Evolutionary conservation across 257 asterid genomes (phyloP).

Genomic region (Rauvolfia tetraphylla): DNA sequence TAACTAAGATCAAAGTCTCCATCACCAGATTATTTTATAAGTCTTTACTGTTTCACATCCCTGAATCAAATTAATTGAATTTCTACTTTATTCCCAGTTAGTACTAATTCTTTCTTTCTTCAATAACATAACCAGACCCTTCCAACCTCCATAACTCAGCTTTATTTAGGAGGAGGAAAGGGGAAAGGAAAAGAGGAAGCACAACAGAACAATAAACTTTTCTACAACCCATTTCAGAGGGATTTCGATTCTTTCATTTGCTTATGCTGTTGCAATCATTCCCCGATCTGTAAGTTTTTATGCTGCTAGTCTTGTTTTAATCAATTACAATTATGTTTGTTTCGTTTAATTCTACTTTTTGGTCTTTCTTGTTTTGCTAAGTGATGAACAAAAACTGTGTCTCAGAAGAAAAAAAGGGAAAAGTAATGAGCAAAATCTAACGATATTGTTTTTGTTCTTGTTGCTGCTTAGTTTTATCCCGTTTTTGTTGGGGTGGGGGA

Average conservation of each 20-base stretch:
- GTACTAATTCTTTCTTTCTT: not conserved
- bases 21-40: not conserved
- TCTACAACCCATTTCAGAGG: not conserved
- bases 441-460: not conserved
- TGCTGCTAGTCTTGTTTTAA: not conserved
- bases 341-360: not conserved
- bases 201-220: not conserved
- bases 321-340: not conserved
- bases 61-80: not conserved
- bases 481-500: not conserved
- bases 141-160: not conserved
- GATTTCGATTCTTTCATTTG: not conserved
- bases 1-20: not conserved
- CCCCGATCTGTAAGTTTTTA: slow-evolving; percentile 21
- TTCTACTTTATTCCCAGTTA: not conserved
- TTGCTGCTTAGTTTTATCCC: not conserved
- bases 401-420: too few relatives aligned
- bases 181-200: not conserved
- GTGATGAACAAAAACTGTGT: not conserved
- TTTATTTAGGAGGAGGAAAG: not conserved
- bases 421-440: too few relatives aligned
- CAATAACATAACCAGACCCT: not conserved
- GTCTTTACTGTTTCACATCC: not conserved
- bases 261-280: not conserved
- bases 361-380: not conserved